Evolutionary conservation across 2,329 filamentous ascomycete genomes (phyloP).

Genomic region (Magnaporthiopsis incrustans): DNA sequence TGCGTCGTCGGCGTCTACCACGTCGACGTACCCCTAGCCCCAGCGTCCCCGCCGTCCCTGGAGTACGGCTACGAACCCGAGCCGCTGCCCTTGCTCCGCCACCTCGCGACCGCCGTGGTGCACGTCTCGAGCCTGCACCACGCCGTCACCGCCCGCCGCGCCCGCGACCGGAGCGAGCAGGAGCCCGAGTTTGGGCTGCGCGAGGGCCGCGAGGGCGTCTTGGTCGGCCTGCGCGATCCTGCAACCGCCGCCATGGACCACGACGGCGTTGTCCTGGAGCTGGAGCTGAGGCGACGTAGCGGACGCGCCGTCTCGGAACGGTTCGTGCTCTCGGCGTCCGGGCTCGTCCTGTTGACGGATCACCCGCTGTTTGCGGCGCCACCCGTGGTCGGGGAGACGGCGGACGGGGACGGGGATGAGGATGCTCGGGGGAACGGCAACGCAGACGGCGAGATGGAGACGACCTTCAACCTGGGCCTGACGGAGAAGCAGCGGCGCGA

Average conservation of each 20-base stretch:
- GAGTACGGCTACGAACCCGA: conserved; percentile 51
- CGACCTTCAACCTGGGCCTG: conserved; percentile 78
- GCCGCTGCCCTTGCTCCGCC: conserved; percentile 64
- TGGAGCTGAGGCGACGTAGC: conserved; percentile 80
- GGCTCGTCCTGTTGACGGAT: conserved; percentile 60
- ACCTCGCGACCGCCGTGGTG: conserved; percentile 84
- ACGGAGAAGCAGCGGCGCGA: conserved; percentile 87
- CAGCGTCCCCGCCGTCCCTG: conserved; percentile 20
- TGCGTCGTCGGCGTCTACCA: conserved; percentile 79
- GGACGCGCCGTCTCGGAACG: conserved; percentile 68
- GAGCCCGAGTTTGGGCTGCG: conserved; percentile 73
- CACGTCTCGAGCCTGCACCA: conserved; percentile 66
- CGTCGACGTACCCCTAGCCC: conserved; percentile 59
- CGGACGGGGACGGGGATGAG: conserved; percentile 18
- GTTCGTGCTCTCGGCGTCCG: conserved; percentile 40
- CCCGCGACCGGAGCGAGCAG: conserved; percentile 64
- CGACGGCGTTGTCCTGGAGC: conserved; percentile 63
- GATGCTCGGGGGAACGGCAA: conserved; percentile 18
- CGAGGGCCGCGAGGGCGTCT: conserved; percentile 69
- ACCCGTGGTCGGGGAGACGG: too few relatives aligned
- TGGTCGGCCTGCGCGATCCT: conserved; percentile 52
- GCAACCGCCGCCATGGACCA: conserved; percentile 6
- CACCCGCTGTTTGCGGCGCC: conserved; percentile 58
- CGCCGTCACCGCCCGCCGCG: conserved; percentile 64
- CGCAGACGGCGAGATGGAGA: conserved; percentile 50